Evolutionary conservation across 495 filamentous ascomycete species (phyloP).

Genomic region (Entonaema liquescens): DNA sequence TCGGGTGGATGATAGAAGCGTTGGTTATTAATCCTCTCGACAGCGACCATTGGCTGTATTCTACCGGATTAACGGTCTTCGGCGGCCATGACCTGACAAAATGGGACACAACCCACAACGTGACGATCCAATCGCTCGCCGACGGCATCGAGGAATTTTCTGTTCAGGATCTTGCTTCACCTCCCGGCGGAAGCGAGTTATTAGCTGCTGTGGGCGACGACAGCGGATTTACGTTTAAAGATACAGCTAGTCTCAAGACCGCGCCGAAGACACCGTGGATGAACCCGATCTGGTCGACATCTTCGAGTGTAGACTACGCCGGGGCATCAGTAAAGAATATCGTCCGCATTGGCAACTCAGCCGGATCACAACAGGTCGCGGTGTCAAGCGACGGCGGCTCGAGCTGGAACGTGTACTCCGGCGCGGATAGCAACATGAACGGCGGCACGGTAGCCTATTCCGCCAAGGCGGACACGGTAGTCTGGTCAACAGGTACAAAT

Average conservation of each 20-base stretch:
- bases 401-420: constrained; percentile 59
- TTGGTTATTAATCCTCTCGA: constrained; percentile 68
- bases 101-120: constrained; percentile 61
- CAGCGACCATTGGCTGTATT: constrained; percentile 68
- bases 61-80: constrained; percentile 64
- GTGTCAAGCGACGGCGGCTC: constrained; percentile 54
- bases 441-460: constrained; percentile 63
- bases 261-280: constrained; percentile 60
- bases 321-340: constrained; percentile 62
- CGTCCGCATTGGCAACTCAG: constrained; percentile 63
- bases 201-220: constrained; percentile 67
- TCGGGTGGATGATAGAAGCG: constrained; percentile 72
- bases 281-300: constrained; percentile 59
- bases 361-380: constrained; percentile 52
- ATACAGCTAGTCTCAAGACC: constrained; percentile 53
- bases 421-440: constrained; percentile 51
- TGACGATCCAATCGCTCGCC: constrained; percentile 61
- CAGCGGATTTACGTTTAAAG: constrained; percentile 61
- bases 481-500: constrained; percentile 55
- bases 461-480: constrained; percentile 60
- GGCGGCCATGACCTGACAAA: constrained; percentile 60
- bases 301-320: constrained; percentile 64
- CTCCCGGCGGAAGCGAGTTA: constrained; percentile 62
- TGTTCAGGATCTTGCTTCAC: constrained; percentile 60
- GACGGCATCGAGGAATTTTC: constrained; percentile 68